Base-by-base conservation (phyloP, 805 yeast genomes). In the Hanseniaspora valbyensis region DNA sequence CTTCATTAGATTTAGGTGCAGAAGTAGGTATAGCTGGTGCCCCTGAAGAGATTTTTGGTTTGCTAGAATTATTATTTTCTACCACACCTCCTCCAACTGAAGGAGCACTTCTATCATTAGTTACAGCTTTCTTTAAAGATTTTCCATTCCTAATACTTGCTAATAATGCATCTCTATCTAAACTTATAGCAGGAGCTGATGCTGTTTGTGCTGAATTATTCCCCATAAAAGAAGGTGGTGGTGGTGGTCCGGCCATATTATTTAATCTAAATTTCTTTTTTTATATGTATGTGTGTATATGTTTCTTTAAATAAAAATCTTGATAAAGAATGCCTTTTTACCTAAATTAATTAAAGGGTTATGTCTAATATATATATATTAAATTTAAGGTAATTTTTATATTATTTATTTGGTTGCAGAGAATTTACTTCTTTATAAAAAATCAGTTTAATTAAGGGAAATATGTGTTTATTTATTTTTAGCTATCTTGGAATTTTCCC, bases 121-220 rank as follows among this genome's bases (percentile, higher is more conserved):
- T 75, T 54, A 64, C 68, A 1, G 85, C 77, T 55, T 81, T 79
- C 59, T 78, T 81, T 51, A 82, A 69, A 42, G 58, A 64, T 46
- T 61, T 66, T 21, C 89, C 90, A 54, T 83, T 83, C 59, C 87
- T 76, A 56, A 90, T 90, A 62, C 85, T 95, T 28, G 92, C 86
- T 24, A 90, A 70, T 46, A 90, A 61, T 1, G 81, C 80, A 54
- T 73, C 73, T 61, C 78, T 65, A 39, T 50, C 50, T 12, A 59
- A 58, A 18, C 61, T 53, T 44, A 63, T 49, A 44, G 69, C 56
- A 38, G 66, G 59, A 54, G 61, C 52, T 29, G 64, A 56, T 53
- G 62, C 52, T 30, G 70, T 58, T n/a, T n/a, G n/a, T n/a, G n/a
- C n/a, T 45, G 63, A 57, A 10, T 54, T 44, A 10, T 67, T 64